These are phyloP conservation scores for Gyromitra esculenta DNA, from an alignment of 2,329 filamentous ascomycete genomes.

Conservation along the genomic window DNA sequence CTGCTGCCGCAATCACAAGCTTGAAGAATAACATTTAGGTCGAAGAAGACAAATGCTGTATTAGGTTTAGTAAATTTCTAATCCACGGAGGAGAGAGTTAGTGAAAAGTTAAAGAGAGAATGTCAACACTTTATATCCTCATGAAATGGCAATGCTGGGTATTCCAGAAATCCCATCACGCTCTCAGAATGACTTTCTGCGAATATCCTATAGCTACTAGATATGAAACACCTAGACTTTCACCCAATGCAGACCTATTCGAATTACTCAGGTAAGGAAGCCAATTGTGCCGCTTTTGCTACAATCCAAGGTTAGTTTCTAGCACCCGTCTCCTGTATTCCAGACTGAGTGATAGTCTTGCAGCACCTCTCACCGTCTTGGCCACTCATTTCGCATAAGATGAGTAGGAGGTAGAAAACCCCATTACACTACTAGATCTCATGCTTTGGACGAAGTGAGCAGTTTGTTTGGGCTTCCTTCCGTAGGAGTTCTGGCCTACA, in stretches of 20 bases:
- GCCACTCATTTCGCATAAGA: not conserved
- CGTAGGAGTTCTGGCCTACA: too few relatives aligned
- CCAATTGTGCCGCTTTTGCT: not conserved
- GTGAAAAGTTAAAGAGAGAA: not conserved
- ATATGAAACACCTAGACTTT: not conserved
- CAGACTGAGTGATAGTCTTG: not conserved
- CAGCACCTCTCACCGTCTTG: not conserved
- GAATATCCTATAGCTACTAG: not conserved
- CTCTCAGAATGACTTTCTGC: not conserved
- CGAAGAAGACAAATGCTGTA: not conserved
- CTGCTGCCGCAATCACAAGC: conserved; percentile 12
- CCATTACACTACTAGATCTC: not conserved
- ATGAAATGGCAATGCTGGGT: not conserved
- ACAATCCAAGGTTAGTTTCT: not conserved
- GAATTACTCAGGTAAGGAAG: not conserved
- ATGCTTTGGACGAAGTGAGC: not conserved
- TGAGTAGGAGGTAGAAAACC: not conserved
- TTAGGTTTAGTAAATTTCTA: not conserved
- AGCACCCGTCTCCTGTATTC: not conserved
- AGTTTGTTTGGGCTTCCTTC: too few relatives aligned
- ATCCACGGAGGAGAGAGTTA: not conserved
- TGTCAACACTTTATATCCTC: not conserved
- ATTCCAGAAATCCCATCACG: not conserved
- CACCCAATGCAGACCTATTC: not conserved
- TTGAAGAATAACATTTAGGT: not conserved